These are phyloP conservation scores for Drechslera avenae DNA, from an alignment of 2,329 filamentous ascomycete species.

Conservation along the genomic window DNA sequence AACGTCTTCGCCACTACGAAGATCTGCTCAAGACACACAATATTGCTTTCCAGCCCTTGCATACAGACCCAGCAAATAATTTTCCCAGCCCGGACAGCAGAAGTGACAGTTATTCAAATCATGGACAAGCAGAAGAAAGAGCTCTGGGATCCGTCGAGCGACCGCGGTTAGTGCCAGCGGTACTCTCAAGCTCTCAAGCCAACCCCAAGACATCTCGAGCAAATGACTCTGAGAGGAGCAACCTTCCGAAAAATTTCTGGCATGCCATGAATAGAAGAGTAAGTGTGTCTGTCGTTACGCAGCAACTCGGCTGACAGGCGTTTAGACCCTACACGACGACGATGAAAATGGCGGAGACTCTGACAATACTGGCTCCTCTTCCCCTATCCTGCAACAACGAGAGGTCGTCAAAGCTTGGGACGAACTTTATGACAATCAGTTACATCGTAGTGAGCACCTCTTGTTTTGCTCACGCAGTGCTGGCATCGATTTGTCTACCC, in stretches of 20 bases:
- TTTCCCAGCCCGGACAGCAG: conserved; percentile 11
- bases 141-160: background rate
- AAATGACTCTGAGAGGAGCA: background rate
- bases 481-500: conserved; percentile 64
- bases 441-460: conserved; percentile 54
- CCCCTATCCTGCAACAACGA: conserved; percentile 16
- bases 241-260: conserved; percentile 28
- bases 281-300: background rate
- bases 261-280: conserved; percentile 29
- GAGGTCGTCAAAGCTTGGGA: conserved; percentile 55
- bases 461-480: conserved; percentile 58
- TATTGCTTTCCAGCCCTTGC: conserved; percentile 71
- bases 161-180: background rate
- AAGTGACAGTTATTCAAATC: background rate
- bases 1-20: conserved; percentile 73
- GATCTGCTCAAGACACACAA: conserved; percentile 67
- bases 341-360: conserved; percentile 4
- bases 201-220: conserved; percentile 2
- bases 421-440: conserved; percentile 25
- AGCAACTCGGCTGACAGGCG: background rate
- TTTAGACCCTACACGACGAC: background rate
- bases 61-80: conserved; percentile 23
- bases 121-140: background rate
- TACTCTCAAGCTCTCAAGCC: background rate
- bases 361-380: conserved; percentile 11